Percentiles rank a stretch among this genome's conserved stretches.
Evolutionary conservation across 2,329 filamentous ascomycete species (phyloP).

Genomic region (Fusarium chlamydosporum): DNA sequence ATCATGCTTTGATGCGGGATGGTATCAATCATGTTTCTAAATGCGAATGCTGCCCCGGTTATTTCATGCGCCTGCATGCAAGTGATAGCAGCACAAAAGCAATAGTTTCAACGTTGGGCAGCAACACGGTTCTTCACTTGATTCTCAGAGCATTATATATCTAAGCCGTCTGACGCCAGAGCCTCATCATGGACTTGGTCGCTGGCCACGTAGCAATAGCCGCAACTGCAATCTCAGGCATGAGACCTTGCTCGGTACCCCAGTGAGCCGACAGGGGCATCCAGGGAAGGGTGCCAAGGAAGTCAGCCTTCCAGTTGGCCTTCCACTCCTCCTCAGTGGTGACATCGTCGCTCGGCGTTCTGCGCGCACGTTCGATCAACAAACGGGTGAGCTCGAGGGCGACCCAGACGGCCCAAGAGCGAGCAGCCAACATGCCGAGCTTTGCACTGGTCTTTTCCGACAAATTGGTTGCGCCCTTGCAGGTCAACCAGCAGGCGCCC

Average conservation of each 20-base stretch:
- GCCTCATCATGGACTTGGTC: conserved; percentile 60
- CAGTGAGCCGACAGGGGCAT: conserved; percentile 88
- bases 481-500: conserved; percentile 83
- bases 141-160: background rate
- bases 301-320: conserved; percentile 72
- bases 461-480: conserved; percentile 77
- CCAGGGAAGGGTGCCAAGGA: conserved; percentile 80
- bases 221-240: conserved; percentile 60
- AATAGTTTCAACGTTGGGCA: background rate
- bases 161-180: conserved; percentile 60
- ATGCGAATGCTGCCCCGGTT: conserved; percentile 11
- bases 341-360: conserved; percentile 54
- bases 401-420: conserved; percentile 86
- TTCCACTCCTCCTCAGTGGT: conserved; percentile 60
- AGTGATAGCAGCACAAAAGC: background rate
- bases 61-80: conserved; percentile 4
- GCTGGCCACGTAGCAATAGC: conserved; percentile 62
- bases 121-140: background rate
- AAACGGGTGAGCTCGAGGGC: conserved; percentile 80
- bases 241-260: conserved; percentile 75
- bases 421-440: conserved; percentile 79
- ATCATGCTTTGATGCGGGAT: conserved; percentile 16
- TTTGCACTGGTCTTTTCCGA: conserved; percentile 68
- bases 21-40: conserved; percentile 32
- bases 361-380: conserved; percentile 61